These are phyloP conservation scores for Phaffia rhodozyma DNA, from an alignment of 1,284 basidiomycete species.

Conservation along the genomic window DNA sequence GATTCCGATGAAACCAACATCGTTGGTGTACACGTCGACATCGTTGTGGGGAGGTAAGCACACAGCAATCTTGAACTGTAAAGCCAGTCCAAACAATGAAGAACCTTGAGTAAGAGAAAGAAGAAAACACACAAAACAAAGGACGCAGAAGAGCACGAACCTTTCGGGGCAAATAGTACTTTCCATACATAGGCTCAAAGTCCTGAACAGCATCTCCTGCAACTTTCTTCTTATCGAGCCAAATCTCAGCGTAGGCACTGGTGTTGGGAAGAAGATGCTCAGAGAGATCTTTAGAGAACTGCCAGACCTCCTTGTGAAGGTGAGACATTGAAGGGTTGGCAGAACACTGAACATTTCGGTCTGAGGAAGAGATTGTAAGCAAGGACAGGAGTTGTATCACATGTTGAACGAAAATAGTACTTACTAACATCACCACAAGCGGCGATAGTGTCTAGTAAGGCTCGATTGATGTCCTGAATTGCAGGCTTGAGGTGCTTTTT, in stretches of 20 bases:
- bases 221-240: conserved; percentile 92
- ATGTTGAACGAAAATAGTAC: conserved; percentile 24
- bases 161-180: conserved; percentile 92
- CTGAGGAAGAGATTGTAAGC: conserved; percentile 10
- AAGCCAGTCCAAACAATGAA: not conserved
- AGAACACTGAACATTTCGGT: conserved; percentile 79
- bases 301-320: conserved; percentile 71
- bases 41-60: conserved; percentile 96
- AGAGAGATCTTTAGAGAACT: conserved; percentile 76
- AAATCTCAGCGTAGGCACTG: conserved; percentile 95
- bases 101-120: not conserved
- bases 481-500: conserved; percentile 92
- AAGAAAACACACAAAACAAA: not conserved
- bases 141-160: conserved; percentile 34
- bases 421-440: conserved; percentile 95
- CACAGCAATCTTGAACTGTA: conserved; percentile 90
- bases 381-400: conserved; percentile 25
- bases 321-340: conserved; percentile 78
- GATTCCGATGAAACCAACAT: conserved; percentile 90
- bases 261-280: conserved; percentile 81
- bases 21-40: conserved; percentile 90
- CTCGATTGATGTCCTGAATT: conserved; percentile 91
- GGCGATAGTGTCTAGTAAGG: conserved; percentile 85
- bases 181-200: conserved; percentile 90
- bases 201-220: conserved; percentile 85